Conservation (phyloP, 352 stramenopile species). For the Pythium sukuiense region DNA sequence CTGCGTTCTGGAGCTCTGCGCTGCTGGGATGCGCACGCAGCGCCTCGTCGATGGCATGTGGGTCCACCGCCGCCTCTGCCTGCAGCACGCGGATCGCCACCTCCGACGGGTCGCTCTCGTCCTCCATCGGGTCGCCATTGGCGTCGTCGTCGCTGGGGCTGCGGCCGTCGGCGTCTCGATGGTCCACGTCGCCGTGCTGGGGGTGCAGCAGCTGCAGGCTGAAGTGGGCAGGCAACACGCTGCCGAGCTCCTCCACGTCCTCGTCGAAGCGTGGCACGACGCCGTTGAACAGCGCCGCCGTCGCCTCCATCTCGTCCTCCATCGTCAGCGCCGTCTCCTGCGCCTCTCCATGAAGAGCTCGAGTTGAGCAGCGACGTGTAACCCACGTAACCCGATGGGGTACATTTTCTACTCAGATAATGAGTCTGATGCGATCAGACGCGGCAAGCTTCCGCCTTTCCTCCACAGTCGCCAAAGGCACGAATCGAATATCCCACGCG, state of each 20-base stretch:
- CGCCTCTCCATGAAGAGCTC: background rate
- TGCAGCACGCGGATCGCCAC: conserved; percentile 30
- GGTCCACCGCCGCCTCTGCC: conserved; percentile 23
- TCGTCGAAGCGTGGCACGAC: conserved; percentile 53
- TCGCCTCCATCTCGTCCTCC: conserved; percentile 56
- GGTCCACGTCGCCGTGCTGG: conserved; percentile 24
- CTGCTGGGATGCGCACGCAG: conserved; percentile 15
- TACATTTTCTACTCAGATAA: background rate
- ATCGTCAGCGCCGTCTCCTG: background rate
- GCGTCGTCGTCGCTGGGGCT: background rate
- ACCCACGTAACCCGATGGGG: background rate
- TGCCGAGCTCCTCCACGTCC: conserved; percentile 42
- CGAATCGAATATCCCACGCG: conserved; percentile 1
- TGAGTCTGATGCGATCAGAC: background rate
- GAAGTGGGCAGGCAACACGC: conserved; percentile 50
- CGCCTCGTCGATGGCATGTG: conserved; percentile 28
- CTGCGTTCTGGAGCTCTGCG: background rate
- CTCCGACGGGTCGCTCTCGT: conserved; percentile 17
- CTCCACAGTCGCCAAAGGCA: background rate
- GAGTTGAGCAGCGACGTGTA: background rate
- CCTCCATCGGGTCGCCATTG: background rate
- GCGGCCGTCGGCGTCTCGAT: conserved; percentile 8
- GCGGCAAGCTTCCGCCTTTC: background rate
- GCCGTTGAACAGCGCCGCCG: conserved; percentile 52
- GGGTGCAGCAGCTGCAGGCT: conserved; percentile 38